phyloP scores from a whole-genome alignment of 2,329 filamentous ascomycete species.

The Aspergillus aculeatinus region DNA sequence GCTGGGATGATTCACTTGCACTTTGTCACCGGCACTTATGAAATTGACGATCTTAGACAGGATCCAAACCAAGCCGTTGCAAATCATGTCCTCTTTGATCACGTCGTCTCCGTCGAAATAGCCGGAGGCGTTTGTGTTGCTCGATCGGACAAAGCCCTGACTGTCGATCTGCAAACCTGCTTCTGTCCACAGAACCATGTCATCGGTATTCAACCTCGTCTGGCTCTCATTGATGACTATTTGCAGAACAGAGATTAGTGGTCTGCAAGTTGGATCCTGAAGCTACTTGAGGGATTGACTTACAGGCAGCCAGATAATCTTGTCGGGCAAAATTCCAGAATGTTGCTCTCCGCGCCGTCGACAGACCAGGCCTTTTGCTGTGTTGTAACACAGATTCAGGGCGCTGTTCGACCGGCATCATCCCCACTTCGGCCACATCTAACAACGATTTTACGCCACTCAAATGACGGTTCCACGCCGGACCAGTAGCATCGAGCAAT shows the following conservation, averaged over 20 bases:
- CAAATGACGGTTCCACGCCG: constrained; percentile 63
- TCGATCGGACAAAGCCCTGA: constrained; percentile 50
- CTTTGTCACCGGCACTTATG: constrained; percentile 57
- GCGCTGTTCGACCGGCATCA: constrained; percentile 40
- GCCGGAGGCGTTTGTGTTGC: constrained; percentile 34
- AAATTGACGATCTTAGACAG: constrained; percentile 66
- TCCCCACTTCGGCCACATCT: constrained; percentile 45
- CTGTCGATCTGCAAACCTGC: constrained; percentile 60
- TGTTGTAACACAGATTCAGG: constrained; percentile 33
- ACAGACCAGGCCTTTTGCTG: constrained; percentile 43
- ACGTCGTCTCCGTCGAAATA: constrained; percentile 40
- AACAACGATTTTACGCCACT: constrained; percentile 65
- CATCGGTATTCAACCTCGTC: constrained; percentile 61
- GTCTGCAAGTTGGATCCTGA: not conserved
- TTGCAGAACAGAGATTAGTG: not conserved
- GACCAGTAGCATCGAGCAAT: constrained; percentile 63
- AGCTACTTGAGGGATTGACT: constrained; percentile 20
- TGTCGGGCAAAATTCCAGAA: constrained; percentile 69
- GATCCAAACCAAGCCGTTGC: constrained; percentile 65
- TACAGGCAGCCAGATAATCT: constrained; percentile 64
- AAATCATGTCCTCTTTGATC: constrained; percentile 64
- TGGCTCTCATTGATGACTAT: constrained; percentile 57
- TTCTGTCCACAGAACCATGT: constrained; percentile 63
- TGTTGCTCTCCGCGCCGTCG: constrained; percentile 57
- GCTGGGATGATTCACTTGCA: constrained; percentile 33